These are phyloP conservation scores for Linum trigynum DNA, from an alignment of 345 rosid species.

Conservation along the genomic window DNA sequence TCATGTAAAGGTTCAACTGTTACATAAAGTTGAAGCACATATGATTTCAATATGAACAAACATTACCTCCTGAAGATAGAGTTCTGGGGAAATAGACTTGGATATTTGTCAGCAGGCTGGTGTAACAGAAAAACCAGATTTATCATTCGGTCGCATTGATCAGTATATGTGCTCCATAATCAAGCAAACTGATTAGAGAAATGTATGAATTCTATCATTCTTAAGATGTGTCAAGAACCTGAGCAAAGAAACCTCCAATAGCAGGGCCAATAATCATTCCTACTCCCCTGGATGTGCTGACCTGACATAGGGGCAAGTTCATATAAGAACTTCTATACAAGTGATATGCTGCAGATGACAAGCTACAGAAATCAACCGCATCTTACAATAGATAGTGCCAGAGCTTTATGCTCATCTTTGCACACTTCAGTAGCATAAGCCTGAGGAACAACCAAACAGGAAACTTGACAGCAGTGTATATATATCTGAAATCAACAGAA, in stretches of 20 bases:
- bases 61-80: constrained; percentile 33
- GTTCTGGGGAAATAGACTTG: constrained; percentile 19
- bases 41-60: not conserved
- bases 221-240: constrained; percentile 4
- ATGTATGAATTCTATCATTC: no score
- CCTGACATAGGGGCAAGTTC: constrained; percentile 5
- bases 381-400: constrained; percentile 15
- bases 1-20: not conserved
- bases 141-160: no score
- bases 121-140: not conserved
- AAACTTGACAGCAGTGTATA: not conserved
- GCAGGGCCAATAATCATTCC: constrained; percentile 23
- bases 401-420: constrained; percentile 17
- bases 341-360: not conserved
- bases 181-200: no score
- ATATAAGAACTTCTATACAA: not conserved
- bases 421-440: constrained; percentile 22
- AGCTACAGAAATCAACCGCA: not conserved
- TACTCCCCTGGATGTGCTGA: constrained; percentile 17
- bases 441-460: constrained; percentile 5
- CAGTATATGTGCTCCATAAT: no score
- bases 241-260: constrained; percentile 23
- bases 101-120: constrained; percentile 36
- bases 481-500: not conserved
- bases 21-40: not conserved